These are phyloP conservation scores for Amaranthus hypochondriacus DNA, from an alignment of 148 eudicot genomes.

Conservation along the genomic window DNA sequence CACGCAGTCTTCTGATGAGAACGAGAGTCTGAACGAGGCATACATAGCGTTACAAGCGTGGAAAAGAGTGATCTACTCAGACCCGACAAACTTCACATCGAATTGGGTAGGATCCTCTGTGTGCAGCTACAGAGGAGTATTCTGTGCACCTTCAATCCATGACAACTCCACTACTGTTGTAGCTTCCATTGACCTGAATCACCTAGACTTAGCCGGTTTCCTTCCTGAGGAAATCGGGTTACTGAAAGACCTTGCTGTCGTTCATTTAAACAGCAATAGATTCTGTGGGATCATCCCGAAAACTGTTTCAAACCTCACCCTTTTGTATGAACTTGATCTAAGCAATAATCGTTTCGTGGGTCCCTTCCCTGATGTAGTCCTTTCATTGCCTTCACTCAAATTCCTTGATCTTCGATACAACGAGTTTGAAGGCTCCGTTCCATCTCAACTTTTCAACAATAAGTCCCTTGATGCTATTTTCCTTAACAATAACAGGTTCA, in stretches of 20 bases:
- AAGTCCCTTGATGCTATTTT: constrained; percentile 52
- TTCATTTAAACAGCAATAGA: constrained; percentile 63
- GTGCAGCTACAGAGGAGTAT: constrained; percentile 60
- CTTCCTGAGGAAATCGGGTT: constrained; percentile 58
- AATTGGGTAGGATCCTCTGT: constrained; percentile 62
- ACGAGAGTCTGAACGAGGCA: constrained; percentile 48
- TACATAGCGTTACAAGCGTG: constrained; percentile 66
- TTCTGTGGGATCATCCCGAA: constrained; percentile 61
- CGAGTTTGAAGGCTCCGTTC: constrained; percentile 67
- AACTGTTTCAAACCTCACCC: constrained; percentile 38
- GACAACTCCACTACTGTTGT: constrained; percentile 30
- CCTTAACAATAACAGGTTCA: constrained; percentile 52
- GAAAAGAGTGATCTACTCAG: constrained; percentile 59
- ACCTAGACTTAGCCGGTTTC: constrained; percentile 54
- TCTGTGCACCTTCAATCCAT: constrained; percentile 38
- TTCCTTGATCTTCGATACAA: constrained; percentile 66
- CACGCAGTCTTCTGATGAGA: constrained; percentile 13
- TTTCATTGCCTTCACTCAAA: constrained; percentile 42
- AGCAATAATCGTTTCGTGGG: constrained; percentile 69
- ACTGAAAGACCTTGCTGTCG: constrained; percentile 48
- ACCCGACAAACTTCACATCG: constrained; percentile 57
- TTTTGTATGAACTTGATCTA: constrained; percentile 56
- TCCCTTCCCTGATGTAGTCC: constrained; percentile 57
- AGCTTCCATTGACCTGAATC: constrained; percentile 64
- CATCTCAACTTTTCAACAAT: constrained; percentile 42